Conservation (phyloP, 1,139 yeast genomes). For the Yamadazyma triangularis region DNA sequence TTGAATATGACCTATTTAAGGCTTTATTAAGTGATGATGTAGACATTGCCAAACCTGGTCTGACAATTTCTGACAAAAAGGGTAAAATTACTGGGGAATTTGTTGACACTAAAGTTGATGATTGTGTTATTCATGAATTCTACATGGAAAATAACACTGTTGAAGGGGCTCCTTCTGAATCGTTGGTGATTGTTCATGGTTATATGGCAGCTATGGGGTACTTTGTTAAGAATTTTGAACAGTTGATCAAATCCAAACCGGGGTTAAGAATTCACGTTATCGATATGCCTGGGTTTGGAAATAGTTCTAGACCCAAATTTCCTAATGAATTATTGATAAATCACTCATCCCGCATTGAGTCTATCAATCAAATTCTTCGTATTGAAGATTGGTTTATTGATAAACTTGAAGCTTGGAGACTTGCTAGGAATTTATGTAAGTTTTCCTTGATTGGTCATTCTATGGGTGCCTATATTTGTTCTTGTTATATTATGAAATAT, state of each 20-base stretch:
- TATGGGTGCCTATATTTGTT: conserved; percentile 42
- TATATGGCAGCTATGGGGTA: conserved; percentile 47
- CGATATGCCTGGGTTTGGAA: conserved; percentile 45
- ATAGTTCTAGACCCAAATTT: conserved; percentile 38
- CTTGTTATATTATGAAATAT: conserved; percentile 41
- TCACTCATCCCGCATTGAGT: conserved; percentile 17
- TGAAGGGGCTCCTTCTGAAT: conserved; percentile 12
- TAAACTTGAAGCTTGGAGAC: conserved; percentile 36
- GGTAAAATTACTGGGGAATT: conserved; percentile 18
- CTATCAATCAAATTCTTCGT: conserved; percentile 28
- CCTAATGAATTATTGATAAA: conserved; percentile 26
- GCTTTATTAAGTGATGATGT: conserved; percentile 32
- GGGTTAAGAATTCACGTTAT: conserved; percentile 31
- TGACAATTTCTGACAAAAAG: conserved; percentile 4
- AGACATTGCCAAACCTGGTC: conserved; percentile 16
- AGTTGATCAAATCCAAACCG: conserved; percentile 26
- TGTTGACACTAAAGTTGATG: conserved; percentile 28
- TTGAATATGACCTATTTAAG: conserved; percentile 33
- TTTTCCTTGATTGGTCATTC: conserved; percentile 39
- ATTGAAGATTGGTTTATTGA: conserved; percentile 45
- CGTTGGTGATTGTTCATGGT: conserved; percentile 37
- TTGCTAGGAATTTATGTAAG: conserved; percentile 15
- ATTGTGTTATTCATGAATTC: conserved; percentile 35
- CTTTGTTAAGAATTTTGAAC: conserved; percentile 37
- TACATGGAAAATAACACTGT: conserved; percentile 22